Percentiles rank a stretch among this genome's conserved stretches.
Evolutionary conservation across 768 basidiomycete species (phyloP).

Genomic region (Tulasnella calospora): DNA sequence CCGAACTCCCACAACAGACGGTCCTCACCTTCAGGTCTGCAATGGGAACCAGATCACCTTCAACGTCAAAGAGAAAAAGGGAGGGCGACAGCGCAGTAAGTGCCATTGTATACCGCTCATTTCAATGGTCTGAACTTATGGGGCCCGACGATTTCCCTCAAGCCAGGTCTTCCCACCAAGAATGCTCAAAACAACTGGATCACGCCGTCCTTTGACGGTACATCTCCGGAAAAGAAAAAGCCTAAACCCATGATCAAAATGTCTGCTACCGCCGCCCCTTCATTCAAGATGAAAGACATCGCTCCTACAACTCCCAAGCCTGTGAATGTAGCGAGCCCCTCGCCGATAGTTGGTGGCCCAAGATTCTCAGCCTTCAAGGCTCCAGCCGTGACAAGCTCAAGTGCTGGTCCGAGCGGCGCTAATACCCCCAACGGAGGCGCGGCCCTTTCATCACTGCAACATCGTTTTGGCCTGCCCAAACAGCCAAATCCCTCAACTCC

Average conservation of each 20-base stretch:
- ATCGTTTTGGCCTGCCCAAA: not conserved
- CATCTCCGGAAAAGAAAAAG: not conserved
- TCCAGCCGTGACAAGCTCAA: not conserved
- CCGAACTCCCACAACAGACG: not conserved
- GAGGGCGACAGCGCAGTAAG: not conserved
- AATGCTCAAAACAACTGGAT: constrained; percentile 10
- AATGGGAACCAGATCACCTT: not conserved
- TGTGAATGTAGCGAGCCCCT: not conserved
- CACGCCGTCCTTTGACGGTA: constrained; percentile 2
- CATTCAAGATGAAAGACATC: not conserved
- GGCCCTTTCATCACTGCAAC: not conserved
- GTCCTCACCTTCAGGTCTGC: not conserved
- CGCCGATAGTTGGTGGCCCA: not conserved
- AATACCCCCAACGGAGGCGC: not conserved
- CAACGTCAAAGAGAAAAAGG: not conserved
- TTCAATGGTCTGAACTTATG: not conserved
- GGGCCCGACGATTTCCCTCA: not conserved
- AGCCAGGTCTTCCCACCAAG: not conserved
- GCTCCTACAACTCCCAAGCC: not conserved
- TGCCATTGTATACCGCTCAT: not conserved
- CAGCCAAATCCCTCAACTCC: constrained; percentile 2
- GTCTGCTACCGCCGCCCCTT: not conserved
- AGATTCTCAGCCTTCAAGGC: not conserved
- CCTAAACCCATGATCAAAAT: not conserved
- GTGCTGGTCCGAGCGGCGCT: not conserved